These are phyloP conservation scores for Populus nigra DNA, from an alignment of 345 rosid genomes.

Conservation along the genomic window DNA sequence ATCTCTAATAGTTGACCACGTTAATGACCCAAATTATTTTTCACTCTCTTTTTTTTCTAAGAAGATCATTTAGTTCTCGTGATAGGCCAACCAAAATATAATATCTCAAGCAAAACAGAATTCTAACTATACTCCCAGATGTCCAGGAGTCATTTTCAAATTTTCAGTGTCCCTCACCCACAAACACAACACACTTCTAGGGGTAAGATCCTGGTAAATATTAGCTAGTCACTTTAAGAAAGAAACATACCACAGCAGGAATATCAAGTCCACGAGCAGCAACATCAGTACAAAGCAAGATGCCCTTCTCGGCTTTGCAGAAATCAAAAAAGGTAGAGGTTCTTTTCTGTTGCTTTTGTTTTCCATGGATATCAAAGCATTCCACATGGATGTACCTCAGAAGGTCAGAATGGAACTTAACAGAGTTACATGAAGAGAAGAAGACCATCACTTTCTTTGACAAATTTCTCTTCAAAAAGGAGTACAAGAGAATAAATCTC, in stretches of 20 bases:
- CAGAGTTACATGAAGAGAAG: slow-evolving; percentile 98
- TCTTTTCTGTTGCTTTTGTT: slow-evolving; percentile 86
- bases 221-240: background rate
- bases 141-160: too few relatives aligned
- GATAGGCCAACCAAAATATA: too few relatives aligned
- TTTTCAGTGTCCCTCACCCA: too few relatives aligned
- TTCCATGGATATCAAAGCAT: slow-evolving; percentile 85
- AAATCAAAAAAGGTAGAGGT: slow-evolving; percentile 92
- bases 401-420: slow-evolving; percentile 82
- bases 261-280: slow-evolving; percentile 99
- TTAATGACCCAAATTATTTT: too few relatives aligned
- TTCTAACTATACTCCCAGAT: too few relatives aligned
- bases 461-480: slow-evolving; percentile 83
- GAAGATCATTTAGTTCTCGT: too few relatives aligned
- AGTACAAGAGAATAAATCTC: slow-evolving; percentile 79
- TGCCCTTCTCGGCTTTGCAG: slow-evolving; percentile 88
- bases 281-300: slow-evolving; percentile 92
- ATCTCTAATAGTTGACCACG: background rate
- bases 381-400: slow-evolving; percentile 74
- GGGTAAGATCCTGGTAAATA: background rate
- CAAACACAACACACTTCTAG: background rate
- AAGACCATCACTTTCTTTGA: slow-evolving; percentile 97
- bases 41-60: too few relatives aligned
- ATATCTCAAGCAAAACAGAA: too few relatives aligned
- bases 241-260: slow-evolving; percentile 75